Evolutionary conservation across 2,329 filamentous ascomycete species (phyloP), one percentile per base, ranked within the genome.

Genomic region (Beauveria sp.): DNA sequence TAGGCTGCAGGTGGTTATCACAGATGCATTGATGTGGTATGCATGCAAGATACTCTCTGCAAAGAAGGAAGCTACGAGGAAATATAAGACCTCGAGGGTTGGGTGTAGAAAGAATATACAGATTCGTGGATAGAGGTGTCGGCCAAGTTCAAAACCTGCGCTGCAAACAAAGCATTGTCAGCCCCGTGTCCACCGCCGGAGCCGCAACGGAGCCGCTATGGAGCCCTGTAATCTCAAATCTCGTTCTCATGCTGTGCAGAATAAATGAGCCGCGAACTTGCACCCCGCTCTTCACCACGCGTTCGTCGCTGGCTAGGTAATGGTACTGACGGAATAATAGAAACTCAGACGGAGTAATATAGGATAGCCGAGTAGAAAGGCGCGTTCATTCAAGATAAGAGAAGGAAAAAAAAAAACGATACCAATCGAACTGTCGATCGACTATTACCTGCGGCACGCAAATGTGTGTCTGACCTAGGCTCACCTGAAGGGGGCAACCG

Each of bases 151-250:
- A 38, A 16, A 38, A 38, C 12, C 34, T 14, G 34, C 12, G 34
- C 34, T 38, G 34, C 34, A 58, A 42, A 50, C 46, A 58, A 26
- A 43, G 38, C 49, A 45, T 60, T 43, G 28, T 34, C 22, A 43
- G 24, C 40, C 48, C 20, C 40, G 31, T 22, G 46, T 18, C n/a
- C 58, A 28, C 38, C n/a, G 4, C 2, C 26, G 22, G 57, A 55
- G 59, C 59, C 51, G 22, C 59, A 55, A 55, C 51, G 51, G 59
- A 55, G 51, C 51, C 51, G 51, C 31, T 46, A 61, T 61, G 59
- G 59, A 16, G 51, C 42, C 49, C 50, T 55, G 42, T 55, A 61
- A 61, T 61, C 59, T 61, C 50, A 55, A 38, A 61, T 50, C 31
- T 45, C 43, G 43, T 42, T 24, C 18, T 38, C 42, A 20, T 18